These are phyloP conservation scores for Sugiyamaella novakii DNA, from an alignment of 1,139 yeast genomes.

Conservation along the genomic window DNA sequence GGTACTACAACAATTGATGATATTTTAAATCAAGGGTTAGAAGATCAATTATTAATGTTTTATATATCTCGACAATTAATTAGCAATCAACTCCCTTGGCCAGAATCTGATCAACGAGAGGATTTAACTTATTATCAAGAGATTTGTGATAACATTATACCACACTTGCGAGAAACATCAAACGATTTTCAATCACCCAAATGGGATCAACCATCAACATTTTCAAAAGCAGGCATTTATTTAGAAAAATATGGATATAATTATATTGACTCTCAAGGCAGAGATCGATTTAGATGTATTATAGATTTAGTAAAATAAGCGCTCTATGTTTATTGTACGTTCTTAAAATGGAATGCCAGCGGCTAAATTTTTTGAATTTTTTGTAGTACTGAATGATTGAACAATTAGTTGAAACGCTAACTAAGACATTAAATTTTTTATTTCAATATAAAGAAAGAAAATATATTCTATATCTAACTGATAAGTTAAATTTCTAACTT, in stretches of 20 bases:
- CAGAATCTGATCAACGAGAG: conserved; percentile 6
- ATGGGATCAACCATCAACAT: conserved; percentile 7
- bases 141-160: too few relatives aligned
- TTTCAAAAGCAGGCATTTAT: conserved; percentile 21
- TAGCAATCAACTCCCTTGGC: not conserved
- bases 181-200: too few relatives aligned
- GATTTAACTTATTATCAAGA: conserved; percentile 6
- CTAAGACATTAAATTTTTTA: too few relatives aligned
- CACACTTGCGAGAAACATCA: too few relatives aligned
- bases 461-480: too few relatives aligned
- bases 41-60: conserved; percentile 27
- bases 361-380: too few relatives aligned
- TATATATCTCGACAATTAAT: conserved; percentile 19
- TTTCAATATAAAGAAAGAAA: too few relatives aligned
- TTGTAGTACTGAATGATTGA: too few relatives aligned
- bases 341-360: too few relatives aligned
- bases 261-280: conserved; percentile 21
- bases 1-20: conserved; percentile 19
- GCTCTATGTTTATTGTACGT: too few relatives aligned
- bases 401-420: too few relatives aligned
- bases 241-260: conserved; percentile 20
- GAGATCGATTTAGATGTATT: conserved; percentile 22
- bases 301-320: not conserved
- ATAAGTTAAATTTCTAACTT: too few relatives aligned
- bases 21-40: conserved; percentile 26